Base-by-base conservation (phyloP, 2,329 filamentous ascomycete species). In the Amphichorda felina region DNA sequence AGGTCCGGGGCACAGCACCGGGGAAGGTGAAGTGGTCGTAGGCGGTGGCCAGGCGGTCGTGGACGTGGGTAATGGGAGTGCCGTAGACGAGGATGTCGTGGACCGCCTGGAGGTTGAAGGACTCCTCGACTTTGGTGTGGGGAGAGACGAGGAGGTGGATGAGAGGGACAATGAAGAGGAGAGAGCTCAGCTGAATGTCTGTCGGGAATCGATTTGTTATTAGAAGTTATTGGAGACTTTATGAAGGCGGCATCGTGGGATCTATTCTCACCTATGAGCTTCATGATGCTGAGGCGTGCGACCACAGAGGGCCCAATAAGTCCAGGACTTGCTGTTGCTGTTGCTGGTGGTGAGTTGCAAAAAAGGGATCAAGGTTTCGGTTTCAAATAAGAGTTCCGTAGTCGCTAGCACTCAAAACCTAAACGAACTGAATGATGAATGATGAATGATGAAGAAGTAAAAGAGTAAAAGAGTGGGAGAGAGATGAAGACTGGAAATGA, bases 61-160 rank as follows among this genome's bases (percentile, higher is more conserved):
- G 51, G 13, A 70, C 54, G 45, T 79, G 64, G n/a, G 38, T 28
- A 2, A 64, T 69, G 0, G 85, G 84, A 2, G 84, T 75, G 17
- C 87, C 87, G 54, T 91, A 86, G 26, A 73, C 71, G 40, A 94
- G 58, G 25, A 98, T 81, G 55, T 98, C 91, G 57, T 96, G 91
- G 3, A 79, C 73, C 5, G 91, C 91, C 57, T 98, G 91, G 39
- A 96, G 76, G 56, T 94, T 94, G 72, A 98, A 96, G 1, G 89
- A 96, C 59, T 98, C 91, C 57, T 98, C 91, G 40, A 98, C 91
- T 58, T 98, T 98, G 38, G 88, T 95, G 63, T 93, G 89, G 1
- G 91, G 91, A 9, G 88, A 76, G 17, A 77, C 54, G 41, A 76
- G 50, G 37, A 94, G 74, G 56, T 94, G 84, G 37, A 82, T 37